phyloP scores from a whole-genome alignment of 441 rosid species.

The Arabidopsis hybrid region DNA sequence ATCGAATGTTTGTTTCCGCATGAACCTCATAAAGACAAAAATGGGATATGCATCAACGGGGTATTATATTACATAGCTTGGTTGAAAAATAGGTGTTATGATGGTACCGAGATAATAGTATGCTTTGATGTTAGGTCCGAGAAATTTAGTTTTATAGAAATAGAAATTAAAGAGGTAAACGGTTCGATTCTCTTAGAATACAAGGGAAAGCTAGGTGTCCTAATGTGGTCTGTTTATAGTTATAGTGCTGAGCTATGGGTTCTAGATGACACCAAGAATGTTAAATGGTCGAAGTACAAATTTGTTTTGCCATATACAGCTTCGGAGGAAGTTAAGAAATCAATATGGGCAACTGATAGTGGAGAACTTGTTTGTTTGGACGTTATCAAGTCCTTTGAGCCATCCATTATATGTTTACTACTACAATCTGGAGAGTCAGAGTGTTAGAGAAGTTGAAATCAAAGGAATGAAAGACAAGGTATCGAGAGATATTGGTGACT shows the following conservation, averaged over 20 bases:
- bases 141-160: constrained; percentile 11
- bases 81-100: too few relatives aligned
- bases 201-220: constrained; percentile 22
- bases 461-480: constrained; percentile 10
- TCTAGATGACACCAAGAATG: constrained; percentile 7
- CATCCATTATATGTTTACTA: background rate
- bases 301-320: background rate
- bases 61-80: background rate
- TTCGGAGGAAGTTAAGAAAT: too few relatives aligned
- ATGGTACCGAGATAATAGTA: background rate
- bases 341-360: too few relatives aligned
- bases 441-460: constrained; percentile 10
- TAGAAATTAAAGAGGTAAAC: too few relatives aligned
- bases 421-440: constrained; percentile 10
- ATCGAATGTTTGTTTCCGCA: background rate
- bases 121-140: constrained; percentile 34
- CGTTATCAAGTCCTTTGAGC: background rate
- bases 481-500: background rate
- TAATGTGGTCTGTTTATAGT: background rate
- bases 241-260: constrained; percentile 13
- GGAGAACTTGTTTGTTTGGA: background rate
- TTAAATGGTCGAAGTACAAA: background rate
- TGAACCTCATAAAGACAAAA: too few relatives aligned
- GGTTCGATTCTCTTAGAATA: too few relatives aligned
- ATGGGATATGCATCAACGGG: constrained; percentile 13